Conservation (phyloP, 2,329 filamentous ascomycete genomes). For the Aureobasidium sp. region DNA sequence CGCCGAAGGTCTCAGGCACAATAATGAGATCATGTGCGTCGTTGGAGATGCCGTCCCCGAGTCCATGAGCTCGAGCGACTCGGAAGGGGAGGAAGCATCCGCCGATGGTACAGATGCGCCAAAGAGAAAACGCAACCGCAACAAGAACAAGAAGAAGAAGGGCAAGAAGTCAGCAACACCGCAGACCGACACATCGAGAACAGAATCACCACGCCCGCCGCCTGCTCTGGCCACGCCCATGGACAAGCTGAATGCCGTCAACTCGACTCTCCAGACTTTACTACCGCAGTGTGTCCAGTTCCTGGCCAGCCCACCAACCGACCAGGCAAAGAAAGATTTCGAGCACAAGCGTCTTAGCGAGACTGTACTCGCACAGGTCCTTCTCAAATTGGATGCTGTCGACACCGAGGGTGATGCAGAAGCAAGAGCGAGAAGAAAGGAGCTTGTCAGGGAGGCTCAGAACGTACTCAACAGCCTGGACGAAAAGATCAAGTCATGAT, state of each 20-base stretch:
- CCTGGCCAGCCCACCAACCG: slow-evolving; percentile 53
- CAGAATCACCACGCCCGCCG: slow-evolving; percentile 33
- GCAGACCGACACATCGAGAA: slow-evolving; percentile 22
- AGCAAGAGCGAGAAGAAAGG: slow-evolving; percentile 59
- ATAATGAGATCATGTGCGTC: slow-evolving; percentile 54
- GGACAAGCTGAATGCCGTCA: slow-evolving; percentile 60
- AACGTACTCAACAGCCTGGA: slow-evolving; percentile 59
- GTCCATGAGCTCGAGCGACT: slow-evolving; percentile 33
- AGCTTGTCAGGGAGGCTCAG: slow-evolving; percentile 64
- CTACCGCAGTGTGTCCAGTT: slow-evolving; percentile 59
- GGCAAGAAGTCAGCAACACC: slow-evolving; percentile 31
- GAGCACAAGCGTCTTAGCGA: slow-evolving; percentile 70
- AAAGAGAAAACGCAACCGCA: slow-evolving; percentile 33
- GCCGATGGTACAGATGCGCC: slow-evolving; percentile 27
- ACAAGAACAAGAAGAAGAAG: slow-evolving; percentile 39
- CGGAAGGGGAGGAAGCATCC: slow-evolving; percentile 30
- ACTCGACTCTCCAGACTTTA: slow-evolving; percentile 55
- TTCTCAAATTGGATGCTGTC: slow-evolving; percentile 69
- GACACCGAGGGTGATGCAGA: slow-evolving; percentile 63
- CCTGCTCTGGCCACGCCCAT: slow-evolving; percentile 38
- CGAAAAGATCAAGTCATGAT: slow-evolving; percentile 23
- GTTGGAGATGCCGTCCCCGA: slow-evolving; percentile 45
- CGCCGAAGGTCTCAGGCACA: slow-evolving; percentile 50
- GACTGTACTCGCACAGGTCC: slow-evolving; percentile 64
- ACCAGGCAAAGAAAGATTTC: slow-evolving; percentile 59